phyloP scores from a whole-genome alignment of 768 basidiomycete species.

The Rhizopogon salebrosus region DNA sequence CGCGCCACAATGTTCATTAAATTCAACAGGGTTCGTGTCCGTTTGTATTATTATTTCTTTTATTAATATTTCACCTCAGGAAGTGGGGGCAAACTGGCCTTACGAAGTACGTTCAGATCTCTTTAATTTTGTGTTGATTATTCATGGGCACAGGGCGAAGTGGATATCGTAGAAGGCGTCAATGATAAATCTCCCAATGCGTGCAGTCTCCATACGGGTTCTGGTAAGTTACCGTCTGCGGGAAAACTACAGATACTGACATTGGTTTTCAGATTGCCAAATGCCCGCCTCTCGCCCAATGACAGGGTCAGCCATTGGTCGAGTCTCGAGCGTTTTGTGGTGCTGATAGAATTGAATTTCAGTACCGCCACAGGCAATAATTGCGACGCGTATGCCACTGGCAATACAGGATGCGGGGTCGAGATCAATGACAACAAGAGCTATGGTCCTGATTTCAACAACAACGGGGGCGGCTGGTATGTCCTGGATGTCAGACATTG shows the following conservation, averaged over 20 bases:
- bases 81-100: constrained; percentile 21
- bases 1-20: not conserved
- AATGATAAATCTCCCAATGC: constrained; percentile 24
- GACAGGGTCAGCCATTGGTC: constrained; percentile 23
- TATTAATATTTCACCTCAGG: constrained; percentile 9
- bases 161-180: constrained; percentile 30
- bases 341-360: not conserved
- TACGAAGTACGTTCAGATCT: not conserved
- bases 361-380: constrained; percentile 15
- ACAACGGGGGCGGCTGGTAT: constrained; percentile 34
- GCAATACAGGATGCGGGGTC: constrained; percentile 31
- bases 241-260: not conserved
- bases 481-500: not conserved
- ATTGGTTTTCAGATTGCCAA: constrained; percentile 17
- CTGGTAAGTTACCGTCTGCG: constrained; percentile 1
- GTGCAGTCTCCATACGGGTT: constrained; percentile 24
- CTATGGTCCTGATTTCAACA: constrained; percentile 32
- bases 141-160: constrained; percentile 18
- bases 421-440: constrained; percentile 18
- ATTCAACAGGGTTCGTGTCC: constrained; percentile 19
- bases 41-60: not conserved
- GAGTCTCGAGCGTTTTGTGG: not conserved
- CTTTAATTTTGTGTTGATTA: not conserved
- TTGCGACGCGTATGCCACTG: constrained; percentile 19
- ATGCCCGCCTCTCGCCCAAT: constrained; percentile 24